A percentile compares a stretch with the other conserved stretches of the same genome.
Evolutionary conservation across 1,284 basidiomycete species (phyloP).

Genomic region (Ceratobasidium sp.): DNA sequence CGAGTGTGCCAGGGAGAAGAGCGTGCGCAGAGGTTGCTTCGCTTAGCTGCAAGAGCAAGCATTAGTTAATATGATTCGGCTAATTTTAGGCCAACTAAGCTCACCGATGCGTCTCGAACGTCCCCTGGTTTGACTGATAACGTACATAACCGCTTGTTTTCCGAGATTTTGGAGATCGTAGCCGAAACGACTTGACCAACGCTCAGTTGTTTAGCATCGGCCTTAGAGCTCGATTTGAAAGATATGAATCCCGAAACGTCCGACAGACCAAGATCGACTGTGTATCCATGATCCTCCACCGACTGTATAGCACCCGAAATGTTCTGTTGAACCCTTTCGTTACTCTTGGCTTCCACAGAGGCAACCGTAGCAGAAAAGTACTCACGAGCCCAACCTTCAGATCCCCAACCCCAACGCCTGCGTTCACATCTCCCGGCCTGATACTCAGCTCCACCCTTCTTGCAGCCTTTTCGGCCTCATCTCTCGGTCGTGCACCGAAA

Average conservation of each 20-base stretch:
- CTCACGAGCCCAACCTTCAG: slow-evolving; percentile 81
- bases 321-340: slow-evolving; percentile 24
- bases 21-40: slow-evolving; percentile 87
- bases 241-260: slow-evolving; percentile 84
- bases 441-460: slow-evolving; percentile 91
- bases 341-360: background rate
- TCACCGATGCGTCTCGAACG: slow-evolving; percentile 69
- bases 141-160: slow-evolving; percentile 79
- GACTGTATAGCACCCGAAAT: slow-evolving; percentile 85
- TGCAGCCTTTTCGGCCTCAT: slow-evolving; percentile 76
- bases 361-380: slow-evolving; percentile 40
- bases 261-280: slow-evolving; percentile 86
- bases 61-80: too few relatives aligned
- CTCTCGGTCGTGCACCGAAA: slow-evolving; percentile 69
- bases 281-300: slow-evolving; percentile 95
- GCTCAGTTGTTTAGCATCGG: slow-evolving; percentile 61
- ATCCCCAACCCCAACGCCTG: slow-evolving; percentile 84
- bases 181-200: slow-evolving; percentile 78
- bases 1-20: slow-evolving; percentile 88
- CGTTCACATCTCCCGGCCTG: slow-evolving; percentile 88
- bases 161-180: slow-evolving; percentile 73
- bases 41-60: slow-evolving; percentile 65
- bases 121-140: slow-evolving; percentile 67
- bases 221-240: slow-evolving; percentile 67
- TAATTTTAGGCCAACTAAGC: slow-evolving; percentile 49